Evolutionary conservation across 1,284 basidiomycete genomes (phyloP).

Genomic region (Mixia osmundae): DNA sequence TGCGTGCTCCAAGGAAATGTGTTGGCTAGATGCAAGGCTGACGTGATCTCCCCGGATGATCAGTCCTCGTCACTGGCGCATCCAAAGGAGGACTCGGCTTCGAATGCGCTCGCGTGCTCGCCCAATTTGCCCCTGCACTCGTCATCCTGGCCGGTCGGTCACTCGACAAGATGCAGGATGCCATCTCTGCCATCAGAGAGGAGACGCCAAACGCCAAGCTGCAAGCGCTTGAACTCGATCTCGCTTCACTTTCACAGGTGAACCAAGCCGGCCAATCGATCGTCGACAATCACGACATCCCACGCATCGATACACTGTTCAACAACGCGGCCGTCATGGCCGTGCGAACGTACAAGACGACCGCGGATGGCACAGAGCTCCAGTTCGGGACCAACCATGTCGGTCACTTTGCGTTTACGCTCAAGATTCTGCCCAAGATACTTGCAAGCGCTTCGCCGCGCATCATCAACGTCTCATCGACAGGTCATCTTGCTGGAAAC

Average conservation of each 20-base stretch:
- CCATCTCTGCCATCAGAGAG: neutral
- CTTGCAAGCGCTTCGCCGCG: neutral
- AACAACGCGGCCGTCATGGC: conserved; percentile 18
- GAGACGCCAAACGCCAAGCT: conserved; percentile 2
- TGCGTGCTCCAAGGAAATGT: too few species aligned
- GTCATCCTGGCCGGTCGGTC: conserved; percentile 4
- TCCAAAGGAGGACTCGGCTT: conserved; percentile 3
- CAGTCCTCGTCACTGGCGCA: neutral
- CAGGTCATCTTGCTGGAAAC: conserved; percentile 1
- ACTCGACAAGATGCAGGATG: neutral
- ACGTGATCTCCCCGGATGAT: conserved; percentile 1
- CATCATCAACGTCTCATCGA: conserved; percentile 8
- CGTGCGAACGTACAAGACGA: conserved; percentile 8
- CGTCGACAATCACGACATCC: neutral
- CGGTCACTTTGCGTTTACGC: conserved; percentile 16
- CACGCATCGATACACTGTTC: conserved; percentile 16
- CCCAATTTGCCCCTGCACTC: neutral
- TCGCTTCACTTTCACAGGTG: neutral
- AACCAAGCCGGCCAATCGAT: conserved; percentile 1
- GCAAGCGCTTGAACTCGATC: conserved; percentile 1
- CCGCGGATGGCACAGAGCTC: conserved; percentile 17
- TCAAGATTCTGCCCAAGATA: conserved; percentile 7
- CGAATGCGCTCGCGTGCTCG: conserved; percentile 3
- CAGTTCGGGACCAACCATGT: conserved; percentile 19
- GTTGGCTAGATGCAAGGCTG: neutral